Conservation (phyloP, 208 protist genomes). For the Herpetomonas tarakana region DNA sequence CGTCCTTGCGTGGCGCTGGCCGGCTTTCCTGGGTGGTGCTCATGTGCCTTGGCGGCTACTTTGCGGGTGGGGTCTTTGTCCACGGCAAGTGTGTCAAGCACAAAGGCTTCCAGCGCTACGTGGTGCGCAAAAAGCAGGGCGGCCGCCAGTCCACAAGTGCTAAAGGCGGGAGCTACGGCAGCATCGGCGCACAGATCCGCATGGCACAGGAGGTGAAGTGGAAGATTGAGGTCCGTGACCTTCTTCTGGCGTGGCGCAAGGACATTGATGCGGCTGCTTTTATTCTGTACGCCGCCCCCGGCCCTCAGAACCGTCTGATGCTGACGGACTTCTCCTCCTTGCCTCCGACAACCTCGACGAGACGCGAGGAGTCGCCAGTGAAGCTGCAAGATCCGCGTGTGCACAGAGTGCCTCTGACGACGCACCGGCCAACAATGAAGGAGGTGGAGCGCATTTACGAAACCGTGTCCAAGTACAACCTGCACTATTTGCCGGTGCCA, state of each 20-base stretch:
- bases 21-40: slow-evolving; percentile 64
- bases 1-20: slow-evolving; percentile 34
- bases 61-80: slow-evolving; percentile 81
- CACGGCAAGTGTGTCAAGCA: slow-evolving; percentile 55
- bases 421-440: slow-evolving; percentile 73
- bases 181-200: slow-evolving; percentile 84
- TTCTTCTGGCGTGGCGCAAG: slow-evolving; percentile 68
- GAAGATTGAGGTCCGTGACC: slow-evolving; percentile 67
- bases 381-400: slow-evolving; percentile 69
- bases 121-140: slow-evolving; percentile 92
- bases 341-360: slow-evolving; percentile 13
- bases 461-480: slow-evolving; percentile 34
- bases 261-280: slow-evolving; percentile 67
- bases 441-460: slow-evolving; percentile 81
- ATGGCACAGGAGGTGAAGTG: slow-evolving; percentile 85
- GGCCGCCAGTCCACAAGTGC: slow-evolving; percentile 84
- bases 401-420: slow-evolving; percentile 75
- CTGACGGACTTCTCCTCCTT: slow-evolving; percentile 64
- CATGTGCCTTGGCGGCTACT: slow-evolving; percentile 88
- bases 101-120: slow-evolving; percentile 90
- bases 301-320: slow-evolving; percentile 77
- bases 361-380: slow-evolving; percentile 44
- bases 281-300: slow-evolving; percentile 83
- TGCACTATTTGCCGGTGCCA: slow-evolving; percentile 55
- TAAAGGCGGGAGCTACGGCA: slow-evolving; percentile 74